Conservation (phyloP, 352 stramenopile species). For the Phytophthora sp. region DNA sequence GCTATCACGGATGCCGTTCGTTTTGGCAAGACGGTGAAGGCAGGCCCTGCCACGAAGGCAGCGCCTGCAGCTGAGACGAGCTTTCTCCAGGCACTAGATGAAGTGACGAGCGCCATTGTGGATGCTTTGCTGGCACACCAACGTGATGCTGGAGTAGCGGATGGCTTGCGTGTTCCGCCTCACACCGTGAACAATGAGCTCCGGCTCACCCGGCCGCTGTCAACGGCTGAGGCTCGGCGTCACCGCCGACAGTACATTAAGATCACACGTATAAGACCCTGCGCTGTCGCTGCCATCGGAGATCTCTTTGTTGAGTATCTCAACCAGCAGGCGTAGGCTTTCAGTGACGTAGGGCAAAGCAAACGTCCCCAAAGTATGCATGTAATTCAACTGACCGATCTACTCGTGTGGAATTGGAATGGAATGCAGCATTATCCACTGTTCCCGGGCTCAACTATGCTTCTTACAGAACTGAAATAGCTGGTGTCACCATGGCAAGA, state of each 20-base stretch:
- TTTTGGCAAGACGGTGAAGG: conserved; percentile 72
- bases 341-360: not conserved
- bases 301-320: conserved; percentile 80
- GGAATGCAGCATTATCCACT: no score
- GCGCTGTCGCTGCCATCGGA: conserved; percentile 53
- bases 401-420: no score
- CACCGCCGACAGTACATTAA: conserved; percentile 86
- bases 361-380: no score
- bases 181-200: conserved; percentile 42
- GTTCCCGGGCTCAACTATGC: no score
- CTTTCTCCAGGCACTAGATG: conserved; percentile 78
- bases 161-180: conserved; percentile 47
- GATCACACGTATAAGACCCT: conserved; percentile 72
- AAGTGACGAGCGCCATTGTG: conserved; percentile 58
- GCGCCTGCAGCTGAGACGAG: conserved; percentile 66
- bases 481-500: no score
- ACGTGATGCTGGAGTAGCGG: conserved; percentile 63
- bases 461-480: no score
- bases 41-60: conserved; percentile 67
- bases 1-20: conserved; percentile 62
- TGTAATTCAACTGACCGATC: no score
- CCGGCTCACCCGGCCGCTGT: conserved; percentile 55
- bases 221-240: conserved; percentile 63
- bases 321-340: conserved; percentile 65
- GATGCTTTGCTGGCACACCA: conserved; percentile 68